These are phyloP conservation scores for Chenopodium berlandieri DNA, from an alignment of 148 eudicot species.

Conservation along the genomic window DNA sequence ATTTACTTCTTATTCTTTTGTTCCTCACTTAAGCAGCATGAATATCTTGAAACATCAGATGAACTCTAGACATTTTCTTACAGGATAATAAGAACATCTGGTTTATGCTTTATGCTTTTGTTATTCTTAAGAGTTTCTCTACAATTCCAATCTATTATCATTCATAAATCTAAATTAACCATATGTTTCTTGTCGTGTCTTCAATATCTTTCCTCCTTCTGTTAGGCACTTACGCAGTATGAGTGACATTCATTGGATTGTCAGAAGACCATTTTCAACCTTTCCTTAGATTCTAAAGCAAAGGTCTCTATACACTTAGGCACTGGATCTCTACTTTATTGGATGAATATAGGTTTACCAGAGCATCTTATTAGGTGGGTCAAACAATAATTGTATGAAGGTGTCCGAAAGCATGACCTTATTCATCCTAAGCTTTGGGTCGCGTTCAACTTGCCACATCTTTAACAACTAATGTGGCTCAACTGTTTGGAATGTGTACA, in stretches of 20 bases:
- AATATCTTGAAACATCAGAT: not conserved
- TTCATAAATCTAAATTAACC: slow-evolving; percentile 1
- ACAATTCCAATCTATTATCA: not conserved
- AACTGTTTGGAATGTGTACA: not conserved
- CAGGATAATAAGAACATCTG: not conserved
- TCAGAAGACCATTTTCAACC: slow-evolving; percentile 6
- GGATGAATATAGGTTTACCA: not conserved
- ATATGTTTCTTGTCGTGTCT: not conserved
- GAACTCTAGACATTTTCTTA: not conserved
- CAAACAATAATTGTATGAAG: not conserved
- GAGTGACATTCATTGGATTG: slow-evolving; percentile 18
- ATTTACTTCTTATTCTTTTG: not conserved
- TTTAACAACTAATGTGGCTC: not conserved
- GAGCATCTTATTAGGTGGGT: slow-evolving; percentile 2
- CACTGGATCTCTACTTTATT: slow-evolving; percentile 16
- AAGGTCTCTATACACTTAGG: slow-evolving; percentile 13
- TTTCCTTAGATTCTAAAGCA: slow-evolving; percentile 11
- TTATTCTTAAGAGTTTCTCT: not conserved
- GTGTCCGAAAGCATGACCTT: not conserved
- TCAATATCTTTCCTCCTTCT: not conserved
- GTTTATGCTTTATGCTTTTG: not conserved
- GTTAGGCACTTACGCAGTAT: slow-evolving; percentile 12
- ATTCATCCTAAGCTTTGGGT: not conserved
- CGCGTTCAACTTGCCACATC: not conserved
- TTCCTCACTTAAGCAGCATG: not conserved